Conservation (phyloP, 1,284 basidiomycete genomes). For the Puccinia hordei region DNA sequence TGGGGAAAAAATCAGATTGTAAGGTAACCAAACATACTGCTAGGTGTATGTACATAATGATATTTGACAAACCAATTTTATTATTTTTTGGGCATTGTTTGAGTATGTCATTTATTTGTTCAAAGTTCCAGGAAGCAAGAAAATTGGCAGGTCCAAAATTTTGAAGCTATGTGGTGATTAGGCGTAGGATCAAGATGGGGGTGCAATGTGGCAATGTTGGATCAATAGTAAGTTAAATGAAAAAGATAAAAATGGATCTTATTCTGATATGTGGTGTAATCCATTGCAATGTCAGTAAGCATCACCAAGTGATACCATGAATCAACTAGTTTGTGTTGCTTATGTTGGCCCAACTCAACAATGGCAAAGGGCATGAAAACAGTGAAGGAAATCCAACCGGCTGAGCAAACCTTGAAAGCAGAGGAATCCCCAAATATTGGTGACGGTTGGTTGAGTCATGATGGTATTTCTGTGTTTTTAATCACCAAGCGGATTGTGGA, state of each 20-base stretch:
- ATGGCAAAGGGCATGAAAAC: no score
- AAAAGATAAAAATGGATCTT: conserved; percentile 29
- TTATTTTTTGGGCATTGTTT: conserved; percentile 37
- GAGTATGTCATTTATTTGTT: conserved; percentile 44
- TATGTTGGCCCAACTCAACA: conserved; percentile 11
- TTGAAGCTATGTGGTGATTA: conserved; percentile 22
- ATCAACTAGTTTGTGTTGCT: conserved; percentile 6
- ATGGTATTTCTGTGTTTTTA: no score
- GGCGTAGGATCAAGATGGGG: conserved; percentile 30
- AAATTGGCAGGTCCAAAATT: conserved; percentile 36
- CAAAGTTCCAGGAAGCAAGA: conserved; percentile 45
- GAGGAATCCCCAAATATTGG: no score
- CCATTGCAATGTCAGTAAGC: conserved; percentile 37
- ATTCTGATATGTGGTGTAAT: background rate
- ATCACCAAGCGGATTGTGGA: no score
- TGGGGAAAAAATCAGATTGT: background rate
- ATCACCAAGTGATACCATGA: conserved; percentile 26
- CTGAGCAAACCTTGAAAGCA: no score
- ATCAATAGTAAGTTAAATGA: conserved; percentile 35
- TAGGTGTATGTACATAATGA: background rate
- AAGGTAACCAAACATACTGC: background rate
- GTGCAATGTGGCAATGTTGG: conserved; percentile 9
- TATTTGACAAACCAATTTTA: conserved; percentile 2
- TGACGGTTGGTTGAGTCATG: no score
- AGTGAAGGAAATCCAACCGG: no score